Evolutionary conservation across 2,329 filamentous ascomycete genomes (phyloP).

Genomic region (Xenoacremonium recifei): DNA sequence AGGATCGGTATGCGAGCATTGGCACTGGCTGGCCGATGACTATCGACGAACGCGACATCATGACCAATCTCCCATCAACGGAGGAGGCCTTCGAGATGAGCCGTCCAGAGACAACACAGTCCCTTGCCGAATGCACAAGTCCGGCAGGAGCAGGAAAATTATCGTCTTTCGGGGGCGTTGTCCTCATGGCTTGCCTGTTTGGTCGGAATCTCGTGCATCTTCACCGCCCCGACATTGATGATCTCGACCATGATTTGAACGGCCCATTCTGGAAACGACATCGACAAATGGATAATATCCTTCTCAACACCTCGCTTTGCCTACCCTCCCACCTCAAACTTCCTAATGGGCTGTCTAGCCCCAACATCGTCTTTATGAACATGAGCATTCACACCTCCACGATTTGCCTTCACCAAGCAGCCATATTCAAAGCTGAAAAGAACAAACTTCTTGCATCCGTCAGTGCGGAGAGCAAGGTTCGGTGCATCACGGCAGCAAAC

Average conservation of each 20-base stretch:
- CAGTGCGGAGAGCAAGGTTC: conserved; percentile 84
- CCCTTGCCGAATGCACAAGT: conserved; percentile 67
- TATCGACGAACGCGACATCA: conserved; percentile 87
- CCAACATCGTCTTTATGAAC: conserved; percentile 90
- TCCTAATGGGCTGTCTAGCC: conserved; percentile 69
- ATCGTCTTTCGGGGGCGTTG: conserved; percentile 75
- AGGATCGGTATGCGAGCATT: conserved; percentile 91
- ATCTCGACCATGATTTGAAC: conserved; percentile 83
- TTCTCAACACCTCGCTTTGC: conserved; percentile 81
- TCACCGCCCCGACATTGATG: conserved; percentile 79
- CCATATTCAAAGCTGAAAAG: conserved; percentile 95
- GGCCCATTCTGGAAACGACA: conserved; percentile 96
- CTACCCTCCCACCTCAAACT: conserved; percentile 80
- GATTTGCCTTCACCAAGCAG: conserved; percentile 96
- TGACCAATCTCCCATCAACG: conserved; percentile 78
- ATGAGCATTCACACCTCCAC: conserved; percentile 97
- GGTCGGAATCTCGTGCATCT: conserved; percentile 89
- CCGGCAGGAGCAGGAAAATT: conserved; percentile 72
- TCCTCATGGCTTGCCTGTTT: conserved; percentile 85
- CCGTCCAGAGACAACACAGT: conserved; percentile 68
- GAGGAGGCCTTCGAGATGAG: conserved; percentile 85
- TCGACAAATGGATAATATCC: conserved; percentile 81
- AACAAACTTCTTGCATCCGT: conserved; percentile 75
- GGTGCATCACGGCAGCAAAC: conserved; percentile 89
- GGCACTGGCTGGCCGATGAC: conserved; percentile 97